Percentiles rank a stretch among this genome's conserved stretches.
Conservation (phyloP, 1,284 basidiomycete species). For the Cystobasidium slooffiae region DNA sequence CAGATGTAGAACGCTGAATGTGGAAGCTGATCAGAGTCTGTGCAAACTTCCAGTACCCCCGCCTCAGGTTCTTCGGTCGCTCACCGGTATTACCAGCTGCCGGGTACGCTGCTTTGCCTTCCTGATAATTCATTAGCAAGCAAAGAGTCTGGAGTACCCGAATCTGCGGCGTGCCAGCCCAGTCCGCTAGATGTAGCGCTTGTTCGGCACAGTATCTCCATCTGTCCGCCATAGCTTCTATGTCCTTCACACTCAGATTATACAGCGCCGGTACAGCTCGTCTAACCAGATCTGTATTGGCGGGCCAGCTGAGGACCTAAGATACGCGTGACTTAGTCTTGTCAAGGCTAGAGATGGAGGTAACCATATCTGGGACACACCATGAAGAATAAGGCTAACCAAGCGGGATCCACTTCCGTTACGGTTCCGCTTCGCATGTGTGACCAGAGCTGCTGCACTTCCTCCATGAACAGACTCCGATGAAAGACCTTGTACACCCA, state of each 20-base stretch:
- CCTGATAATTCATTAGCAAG: slow-evolving; percentile 19
- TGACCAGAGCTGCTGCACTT: slow-evolving; percentile 17
- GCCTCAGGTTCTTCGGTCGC: too few species aligned
- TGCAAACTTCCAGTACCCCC: too few species aligned
- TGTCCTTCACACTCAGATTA: slow-evolving; percentile 7
- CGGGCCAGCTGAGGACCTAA: slow-evolving; percentile 21
- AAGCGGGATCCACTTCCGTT: slow-evolving; percentile 1
- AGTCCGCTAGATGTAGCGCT: slow-evolving; percentile 12
- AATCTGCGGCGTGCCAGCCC: slow-evolving; percentile 16
- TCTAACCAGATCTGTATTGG: slow-evolving; percentile 16
- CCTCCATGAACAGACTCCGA: neutral
- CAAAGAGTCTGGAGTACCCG: slow-evolving; percentile 15
- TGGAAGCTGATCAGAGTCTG: too few species aligned
- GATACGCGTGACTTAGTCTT: neutral
- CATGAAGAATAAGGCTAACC: slow-evolving; percentile 20
- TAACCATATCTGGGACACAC: neutral
- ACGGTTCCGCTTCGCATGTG: neutral
- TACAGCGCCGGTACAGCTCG: slow-evolving; percentile 10
- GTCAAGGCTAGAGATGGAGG: neutral
- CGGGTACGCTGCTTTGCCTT: slow-evolving; percentile 10
- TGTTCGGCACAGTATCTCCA: slow-evolving; percentile 16
- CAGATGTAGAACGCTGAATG: slow-evolving; percentile 28
- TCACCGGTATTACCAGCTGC: slow-evolving; percentile 14
- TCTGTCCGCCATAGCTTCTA: neutral
- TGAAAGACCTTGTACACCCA: slow-evolving; percentile 24